Base-by-base conservation (phyloP, 2,329 filamentous ascomycete species). In the Aspergillus brunneoviolaceus region DNA sequence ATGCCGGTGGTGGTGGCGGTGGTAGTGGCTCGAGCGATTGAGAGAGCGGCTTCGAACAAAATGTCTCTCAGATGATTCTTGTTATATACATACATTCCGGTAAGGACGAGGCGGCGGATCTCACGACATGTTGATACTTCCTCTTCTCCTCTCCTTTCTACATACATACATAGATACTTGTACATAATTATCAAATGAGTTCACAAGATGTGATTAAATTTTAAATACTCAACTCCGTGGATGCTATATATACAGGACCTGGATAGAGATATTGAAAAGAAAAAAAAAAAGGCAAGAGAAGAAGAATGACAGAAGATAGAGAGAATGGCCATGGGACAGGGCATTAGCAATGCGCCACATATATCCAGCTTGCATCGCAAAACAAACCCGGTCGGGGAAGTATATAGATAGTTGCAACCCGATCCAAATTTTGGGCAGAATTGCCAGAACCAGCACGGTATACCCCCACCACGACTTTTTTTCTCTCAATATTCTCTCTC, bases 201-300 rank as follows among this genome's bases (percentile, higher is more conserved):
- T 5, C 21, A 29, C 21, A 12, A 27, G 23, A 29, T 14, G 25
- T n/a, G 19, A 16, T 9, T n/a, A 11, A 50, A 27, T 29, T 25
- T 16, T 27, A 14, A n/a, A 50, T 29, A 29, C 25, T 50, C 49
- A 31, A 50, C 49, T 50, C 49, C 49, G 29, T n/a, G 49, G 12
- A 50, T 50, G 49, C 49, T 50, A 50, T 50, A 50, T 50, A 29
- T 50, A 50, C 49, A 50, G 29, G 23, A 50, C 23, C 25, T 50
- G 49, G 23, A 29, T 49, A n/a, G 25, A 25, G 47, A 49, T 12
- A 49, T 4, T 4, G 23, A 12, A 25, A 49, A 25, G 16, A 25
- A 4, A 49, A 25, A 11, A 11, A 49, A 49, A 49, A 49, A 16
- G 4, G 48, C 12, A 49, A 5, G 5, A 23, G 12, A 10, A 29